Evolutionary conservation across 371 early-diverging fungal species (phyloP), one percentile per base, ranked within the genome.

Genomic region (Zancudomyces culisetae): DNA sequence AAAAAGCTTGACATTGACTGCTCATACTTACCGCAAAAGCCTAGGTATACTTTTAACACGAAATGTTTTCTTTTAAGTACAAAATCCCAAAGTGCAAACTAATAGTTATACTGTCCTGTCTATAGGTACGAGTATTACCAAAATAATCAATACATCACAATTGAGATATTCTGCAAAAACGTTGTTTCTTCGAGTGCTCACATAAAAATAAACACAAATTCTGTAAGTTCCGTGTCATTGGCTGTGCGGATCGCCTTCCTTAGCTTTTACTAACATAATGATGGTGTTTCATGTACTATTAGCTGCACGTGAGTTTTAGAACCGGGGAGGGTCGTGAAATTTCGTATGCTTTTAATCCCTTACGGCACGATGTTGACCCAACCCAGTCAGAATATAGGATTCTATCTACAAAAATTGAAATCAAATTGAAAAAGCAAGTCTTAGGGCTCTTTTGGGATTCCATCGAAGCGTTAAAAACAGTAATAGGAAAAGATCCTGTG

Each of bases 101-200:
- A n/a, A n/a, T n/a, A n/a, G n/a, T n/a, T n/a, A n/a, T n/a, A n/a
- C n/a, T n/a, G n/a, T n/a, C n/a, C 13, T 50, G 46, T 22, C 10
- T 26, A 19, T 63, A 83, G 93, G 61, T 89, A 92, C 59, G 95
- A 95, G 64, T 94, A 93, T 93, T 93, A 87, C 69, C 97, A 97
- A 70, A 95, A 81, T 56, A 94, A 93, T 58, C 64, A 72, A 51
- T 78, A 70, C 60, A 81, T 97, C 41, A 87, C 80, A 8, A 70
- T 97, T 39, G 78, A 83, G 54, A 71, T 97, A 21, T 92, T 91
- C 59, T 76, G 86, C 64, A 92, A 90, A 70, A 81, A 85, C n/a
- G 73, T 80, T 40, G 75, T 79, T 56, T 63, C 73, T 49, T 78
- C 78, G 1, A 58, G 68, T n/a, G 80, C 87, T 1, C 47, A 69